Base-by-base conservation (phyloP, 2,329 filamentous ascomycete genomes). In the Didymella exigua region DNA sequence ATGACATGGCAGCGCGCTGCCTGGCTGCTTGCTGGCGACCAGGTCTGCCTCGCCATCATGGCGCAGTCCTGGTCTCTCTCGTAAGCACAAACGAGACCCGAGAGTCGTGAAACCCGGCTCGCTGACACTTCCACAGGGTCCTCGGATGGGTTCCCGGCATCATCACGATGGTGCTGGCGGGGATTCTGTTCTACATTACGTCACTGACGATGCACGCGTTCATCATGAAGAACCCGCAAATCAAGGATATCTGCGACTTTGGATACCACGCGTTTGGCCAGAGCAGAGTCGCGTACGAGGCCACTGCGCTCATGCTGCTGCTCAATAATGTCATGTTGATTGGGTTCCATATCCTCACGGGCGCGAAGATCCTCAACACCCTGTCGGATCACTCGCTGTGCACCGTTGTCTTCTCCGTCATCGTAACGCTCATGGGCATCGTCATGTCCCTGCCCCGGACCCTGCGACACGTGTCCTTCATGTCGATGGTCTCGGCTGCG, bases 21-120 rank as follows among this genome's bases (percentile, higher is more conserved):
- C 0, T 91, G 88, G 2, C 75, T 96, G 62, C 85, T 96, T 46
- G 96, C 96, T 76, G 95, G 91, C 41, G 93, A 96, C 78, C 96
- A 97, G 74, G 96, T 96, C 54, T 96, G 91, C 74, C 79, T 96
- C 75, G 84, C 84, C 24, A 96, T 96, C 71, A 96, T 96, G 91
- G 95, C 90, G 45, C 96, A 96, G 65, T 92, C 92, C 0, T 96
- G 89, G 83, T 96, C 91, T 0, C 96, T 96, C 74, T 90, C 90
- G 75, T 77, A 63, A 64, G 74, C 71, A 36, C 13, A 18, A 1
- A 5, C 18, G 8, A 1, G 16, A 13, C 10, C 16, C 4, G 10
- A 7, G 10, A 26, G 16, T 16, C 19, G 14, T 21, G 4, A 2
- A 10, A n/a, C 7, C 11, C 10, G 23, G 13, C 16, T 19, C 23